Base-by-base conservation (phyloP, 164 flowering plant genomes). In the Piper betle region DNA sequence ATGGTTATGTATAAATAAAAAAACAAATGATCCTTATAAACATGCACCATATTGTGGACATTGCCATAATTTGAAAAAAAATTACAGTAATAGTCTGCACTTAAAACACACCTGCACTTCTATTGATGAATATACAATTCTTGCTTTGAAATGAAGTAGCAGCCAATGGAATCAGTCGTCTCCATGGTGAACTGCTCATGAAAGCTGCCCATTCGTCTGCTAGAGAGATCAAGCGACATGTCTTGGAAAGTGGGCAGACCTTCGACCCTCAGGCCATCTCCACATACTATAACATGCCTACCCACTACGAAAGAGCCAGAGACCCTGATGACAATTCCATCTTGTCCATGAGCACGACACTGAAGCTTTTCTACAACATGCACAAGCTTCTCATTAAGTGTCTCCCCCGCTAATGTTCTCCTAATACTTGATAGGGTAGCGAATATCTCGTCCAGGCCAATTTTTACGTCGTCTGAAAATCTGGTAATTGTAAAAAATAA, bases 351-450 rank as follows among this genome's bases (percentile, higher is more conserved):
- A 63, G 85, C 78, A 59, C 97, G 90, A 48, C 99, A 94, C 53
- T 83, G 96, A 55, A 94, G 84, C 65, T 83, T 91, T 69, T 94
- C 99, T 53, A 91, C 99, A n/a, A 91, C 84, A 67, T 94, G 99
- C 15, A 94, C 89, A 7, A 94, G 95, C 66, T 73, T 83, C 62
- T 94, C 95, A 16, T 83, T 78, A 64, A 95, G 93, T 88, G 89
- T 80, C 38, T 91, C 87, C 55, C 99, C 99, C 11, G 82, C 84
- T 67, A 94, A 76, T 60, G 89, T 91, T 43, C 71, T 78, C 37
- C 96, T 77, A 16, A 88, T 78, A 52, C 70, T 68, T 52, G 96
- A 81, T 40, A 87, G 71, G 7, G 75, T 58, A 52, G 74, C 39
- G 53, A 84, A 87, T 37, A 94, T 83, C n/a, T 88, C 84, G 61